A percentile compares a stretch with the other conserved stretches of the same genome.
Conservation (phyloP, 805 yeast species). For the Candida bentonensis region DNA sequence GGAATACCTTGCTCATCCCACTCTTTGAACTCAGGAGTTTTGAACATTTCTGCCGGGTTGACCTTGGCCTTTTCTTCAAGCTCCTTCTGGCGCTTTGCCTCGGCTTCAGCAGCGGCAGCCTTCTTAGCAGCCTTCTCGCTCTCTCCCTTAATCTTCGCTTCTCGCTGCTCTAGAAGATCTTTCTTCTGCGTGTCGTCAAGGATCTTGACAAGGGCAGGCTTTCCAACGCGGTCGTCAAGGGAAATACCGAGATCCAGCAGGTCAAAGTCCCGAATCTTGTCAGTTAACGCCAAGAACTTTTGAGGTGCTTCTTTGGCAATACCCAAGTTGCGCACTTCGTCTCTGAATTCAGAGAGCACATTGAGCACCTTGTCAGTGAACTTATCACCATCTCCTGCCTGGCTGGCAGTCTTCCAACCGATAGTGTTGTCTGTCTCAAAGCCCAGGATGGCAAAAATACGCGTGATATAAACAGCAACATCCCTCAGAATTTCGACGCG, state of each 20-base stretch:
- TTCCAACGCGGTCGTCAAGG: constrained; percentile 72
- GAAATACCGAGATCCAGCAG: constrained; percentile 66
- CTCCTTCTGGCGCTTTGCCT: constrained; percentile 40
- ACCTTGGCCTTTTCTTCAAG: constrained; percentile 59
- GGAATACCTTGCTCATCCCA: constrained; percentile 89
- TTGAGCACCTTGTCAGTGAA: constrained; percentile 56
- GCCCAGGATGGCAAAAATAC: constrained; percentile 60
- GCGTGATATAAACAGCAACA: constrained; percentile 55
- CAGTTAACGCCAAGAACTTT: constrained; percentile 55
- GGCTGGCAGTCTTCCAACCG: constrained; percentile 52
- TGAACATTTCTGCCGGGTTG: constrained; percentile 63
- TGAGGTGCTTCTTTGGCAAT: constrained; percentile 33
- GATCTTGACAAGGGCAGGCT: constrained; percentile 73
- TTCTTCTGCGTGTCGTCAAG: constrained; percentile 53
- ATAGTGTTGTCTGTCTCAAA: constrained; percentile 49
- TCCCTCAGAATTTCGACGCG: constrained; percentile 54
- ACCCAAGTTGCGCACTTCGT: constrained; percentile 61
- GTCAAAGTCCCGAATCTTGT: constrained; percentile 56
- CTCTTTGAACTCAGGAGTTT: constrained; percentile 38
- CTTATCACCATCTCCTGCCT: constrained; percentile 20
- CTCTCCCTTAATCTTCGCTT: constrained; percentile 40
- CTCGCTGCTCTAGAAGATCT: constrained; percentile 43
- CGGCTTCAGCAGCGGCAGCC: constrained; percentile 26
- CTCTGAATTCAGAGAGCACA: constrained; percentile 67
- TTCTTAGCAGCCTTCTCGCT: constrained; percentile 46